Base-by-base conservation (phyloP, 352 stramenopile species). In the Pythium brachiatum region DNA sequence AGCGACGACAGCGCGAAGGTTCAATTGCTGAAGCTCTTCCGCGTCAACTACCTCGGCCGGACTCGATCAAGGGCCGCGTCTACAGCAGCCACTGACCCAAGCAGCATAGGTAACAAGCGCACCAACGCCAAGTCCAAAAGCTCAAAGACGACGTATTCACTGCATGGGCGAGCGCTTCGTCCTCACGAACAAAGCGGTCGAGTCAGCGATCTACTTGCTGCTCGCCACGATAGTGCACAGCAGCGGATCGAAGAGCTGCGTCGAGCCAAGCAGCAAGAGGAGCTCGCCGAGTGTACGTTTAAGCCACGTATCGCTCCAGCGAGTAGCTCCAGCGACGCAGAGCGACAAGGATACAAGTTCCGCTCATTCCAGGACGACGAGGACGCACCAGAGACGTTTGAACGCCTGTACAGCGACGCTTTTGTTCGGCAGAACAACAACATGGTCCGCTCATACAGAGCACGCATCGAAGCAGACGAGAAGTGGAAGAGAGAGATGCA, bases 201-300 rank as follows among this genome's bases (percentile, higher is more conserved):
- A 6, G 18, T 21, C 4, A 39, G 16, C 16, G 79, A 88, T 39
- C 62, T 67, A 1, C 52, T 89, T 0, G 66, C 62, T 5, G 59
- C 78, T 52, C 75, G 76, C 25, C 61, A 82, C 38, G 64, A 38
- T 9, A 32, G 55, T 0, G 20, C 71, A 3, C 48, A 69, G 20
- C 31, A 59, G 20, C 50, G 66, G n/a, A 25, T 89, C 2, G 51
- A 62, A 6, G 57, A 72, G 51, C 47, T 89, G 55, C 75, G 73
- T 0, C 60, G 67, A n/a, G 58, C 34, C 5, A 78, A 86, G 57
- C 46, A 72, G 20, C 41, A 72, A 11, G 38, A 72, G 16, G 79
- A 86, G 34, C 29, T 86, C 5, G 69, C 74, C 16, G 67, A 82
- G 26, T 89, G 79, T 50, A 89, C 79, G 6, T 88, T 88, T 60